Base-by-base conservation (phyloP, 164 flowering plant genomes). In the Cinnamomum chago region DNA sequence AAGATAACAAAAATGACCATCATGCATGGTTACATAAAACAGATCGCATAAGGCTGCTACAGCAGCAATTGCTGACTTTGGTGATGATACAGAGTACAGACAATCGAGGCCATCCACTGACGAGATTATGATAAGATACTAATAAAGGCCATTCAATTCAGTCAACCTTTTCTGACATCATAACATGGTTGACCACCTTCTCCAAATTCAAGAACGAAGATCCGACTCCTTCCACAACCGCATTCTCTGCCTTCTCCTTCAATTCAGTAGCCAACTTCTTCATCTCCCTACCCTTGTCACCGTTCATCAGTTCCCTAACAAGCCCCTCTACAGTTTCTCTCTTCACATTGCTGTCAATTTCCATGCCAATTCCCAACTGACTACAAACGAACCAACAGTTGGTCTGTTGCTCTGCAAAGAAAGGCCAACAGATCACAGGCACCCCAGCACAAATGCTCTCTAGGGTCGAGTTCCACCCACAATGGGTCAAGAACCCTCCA, bases 341-440 rank as follows among this genome's bases (percentile, higher is more conserved):
- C 67, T 75, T 82, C 70, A 84, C 82, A 33, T 80, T 75, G 10
- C 52, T 62, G 24, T 76, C 73, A 24, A 79, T 69, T 47, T 81
- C 83, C 73, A 76, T 60, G 7, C 87, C 87, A 1, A 77, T 67
- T 15, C 75, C 85, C 84, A 84, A 81, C 20, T 73, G 73, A 0
- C 17, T 62, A 62, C 85, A 81, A 10, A 77, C 73, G 35, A 71
- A 81, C 20, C 75, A 73, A 50, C 83, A 82, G 60, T 84, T 84
- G 2, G 80, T 79, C 10, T 72, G 79, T 68, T 84, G 87, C 3
- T 88, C 91, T 0, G 87, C 85, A 58, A 83, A 86, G 70, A 88
- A 85, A 0, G 91, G 89, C 89, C 89, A 88, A 72, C 87, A 86
- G 0, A 88, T 73, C 83, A 86, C 72, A 0, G 91, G 91, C 28